Evolutionary conservation across 2,329 filamentous ascomycete species (phyloP).

Genomic region (Plenodomus tracheiphilus): DNA sequence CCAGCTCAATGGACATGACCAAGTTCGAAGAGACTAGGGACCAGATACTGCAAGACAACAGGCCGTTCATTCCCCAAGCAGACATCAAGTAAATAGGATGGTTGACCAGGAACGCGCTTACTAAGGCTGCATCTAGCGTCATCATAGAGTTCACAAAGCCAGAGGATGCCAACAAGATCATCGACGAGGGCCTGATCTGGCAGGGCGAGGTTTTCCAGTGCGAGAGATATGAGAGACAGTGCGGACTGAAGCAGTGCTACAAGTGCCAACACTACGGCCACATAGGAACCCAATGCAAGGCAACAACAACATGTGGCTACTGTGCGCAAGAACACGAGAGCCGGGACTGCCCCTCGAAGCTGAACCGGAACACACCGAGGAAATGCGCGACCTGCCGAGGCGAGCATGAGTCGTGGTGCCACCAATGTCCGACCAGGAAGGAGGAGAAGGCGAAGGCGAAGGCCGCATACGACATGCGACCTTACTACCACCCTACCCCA

Average conservation of each 20-base stretch:
- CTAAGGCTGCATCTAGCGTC: slow-evolving; percentile 11
- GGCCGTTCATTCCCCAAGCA: slow-evolving; percentile 16
- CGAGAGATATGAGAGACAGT: slow-evolving; percentile 19
- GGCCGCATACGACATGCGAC: slow-evolving; percentile 12
- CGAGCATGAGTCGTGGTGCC: slow-evolving; percentile 15
- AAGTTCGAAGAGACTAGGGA: slow-evolving; percentile 19
- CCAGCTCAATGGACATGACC: slow-evolving; percentile 15
- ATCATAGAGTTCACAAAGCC: slow-evolving; percentile 17
- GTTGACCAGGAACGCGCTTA: slow-evolving; percentile 9
- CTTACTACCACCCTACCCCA: slow-evolving; percentile 6
- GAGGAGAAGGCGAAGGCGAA: slow-evolving; percentile 15
- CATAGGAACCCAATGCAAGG: slow-evolving; percentile 25
- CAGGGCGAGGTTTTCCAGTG: slow-evolving; percentile 16
- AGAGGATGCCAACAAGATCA: too few relatives aligned
- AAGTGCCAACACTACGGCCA: slow-evolving; percentile 22
- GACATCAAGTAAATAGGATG: slow-evolving; percentile 16
- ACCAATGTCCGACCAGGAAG: slow-evolving; percentile 16
- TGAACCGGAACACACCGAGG: slow-evolving; percentile 5
- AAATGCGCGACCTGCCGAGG: slow-evolving; percentile 16
- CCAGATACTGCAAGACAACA: slow-evolving; percentile 18
- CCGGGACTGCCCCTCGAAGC: slow-evolving; percentile 12
- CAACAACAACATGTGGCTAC: too few relatives aligned
- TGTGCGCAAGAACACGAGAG: too few relatives aligned
- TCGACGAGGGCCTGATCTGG: slow-evolving; percentile 18
- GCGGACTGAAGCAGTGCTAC: slow-evolving; percentile 9